Evolutionary conservation across 2,329 filamentous ascomycete species (phyloP), one percentile per base, ranked within the genome.

Genomic region (Zalaria sp.): DNA sequence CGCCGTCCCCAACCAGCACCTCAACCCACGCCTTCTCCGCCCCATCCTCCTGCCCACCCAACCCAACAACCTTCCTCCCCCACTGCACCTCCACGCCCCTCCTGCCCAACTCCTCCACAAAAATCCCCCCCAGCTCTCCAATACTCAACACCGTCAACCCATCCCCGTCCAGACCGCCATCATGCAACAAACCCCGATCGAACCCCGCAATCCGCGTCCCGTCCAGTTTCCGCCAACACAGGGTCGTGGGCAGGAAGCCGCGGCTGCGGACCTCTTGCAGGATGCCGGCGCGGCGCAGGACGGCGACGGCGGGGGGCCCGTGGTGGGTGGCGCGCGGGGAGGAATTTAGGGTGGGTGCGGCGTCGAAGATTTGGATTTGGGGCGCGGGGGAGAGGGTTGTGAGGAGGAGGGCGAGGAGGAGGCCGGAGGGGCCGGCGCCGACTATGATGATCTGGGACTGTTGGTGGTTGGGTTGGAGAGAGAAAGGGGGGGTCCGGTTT

Each of bases 231-330:
- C 68, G 52, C 67, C 67, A 71, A 46, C 61, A 64, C 39, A 69
- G 59, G 10, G 59, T 56, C 39, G 55, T 53, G 25, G 66, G 61
- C 11, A 59, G 52, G 41, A 71, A 60, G 26, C 68, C 65, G 11
- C 59, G 54, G 5, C 54, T 51, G 25, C 61, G 60, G 9, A 72
- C 59, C 49, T 71, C 65, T n/a, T 69, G 66, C 11, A 79, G 58
- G 7, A 80, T 67, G 1, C 76, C 76, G 0, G 76, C 76, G n/a
- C 72, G 67, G 34, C 62, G 53, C 38, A 81, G 65, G 44, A 77
- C 74, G 34, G 69, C 70, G 35, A 75, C 68, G 1, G 74, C 75
- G 1, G 74, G 66, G 0, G 72, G 65, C 3, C 71, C 73, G 53
- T 79, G 79, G 56, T 79, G 73, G 47, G 63, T 63, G 40, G 63